These are phyloP conservation scores for Aspergillus puulaauensis DNA, from an alignment of 2,329 filamentous ascomycete species.

Conservation along the genomic window DNA sequence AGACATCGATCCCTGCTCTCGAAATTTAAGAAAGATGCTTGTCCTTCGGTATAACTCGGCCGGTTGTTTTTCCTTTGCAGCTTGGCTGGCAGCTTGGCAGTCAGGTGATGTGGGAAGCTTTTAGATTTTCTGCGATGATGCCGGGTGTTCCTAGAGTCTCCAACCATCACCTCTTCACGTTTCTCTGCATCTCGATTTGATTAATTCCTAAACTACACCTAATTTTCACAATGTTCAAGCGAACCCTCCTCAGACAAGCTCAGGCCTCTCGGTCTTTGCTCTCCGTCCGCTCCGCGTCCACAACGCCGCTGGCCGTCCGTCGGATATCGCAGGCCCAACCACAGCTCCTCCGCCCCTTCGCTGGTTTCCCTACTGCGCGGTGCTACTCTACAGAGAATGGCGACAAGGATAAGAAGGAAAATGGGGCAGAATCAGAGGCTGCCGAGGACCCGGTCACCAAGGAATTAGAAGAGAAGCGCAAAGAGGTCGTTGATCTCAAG, in stretches of 20 bases:
- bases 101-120: constrained; percentile 13
- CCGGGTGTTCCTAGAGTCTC: constrained; percentile 1
- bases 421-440: constrained; percentile 30
- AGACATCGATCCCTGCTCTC: background rate
- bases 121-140: constrained; percentile 19
- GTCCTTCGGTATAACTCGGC: constrained; percentile 8
- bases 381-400: constrained; percentile 44
- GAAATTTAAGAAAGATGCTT: background rate
- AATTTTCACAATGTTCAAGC: constrained; percentile 41
- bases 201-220: constrained; percentile 4
- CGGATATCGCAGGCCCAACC: constrained; percentile 36
- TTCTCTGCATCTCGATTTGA: background rate
- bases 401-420: constrained; percentile 38
- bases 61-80: constrained; percentile 11
- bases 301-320: constrained; percentile 32
- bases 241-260: constrained; percentile 43
- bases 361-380: constrained; percentile 34
- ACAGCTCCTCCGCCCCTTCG: constrained; percentile 32
- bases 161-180: constrained; percentile 1
- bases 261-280: constrained; percentile 38
- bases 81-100: background rate
- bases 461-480: constrained; percentile 70
- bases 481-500: constrained; percentile 79
- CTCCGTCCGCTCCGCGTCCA: constrained; percentile 32
- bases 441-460: constrained; percentile 56